Percentiles rank a stretch among this genome's conserved stretches.
Conservation (phyloP, 345 rosid species). For the Combretum micranthum region DNA sequence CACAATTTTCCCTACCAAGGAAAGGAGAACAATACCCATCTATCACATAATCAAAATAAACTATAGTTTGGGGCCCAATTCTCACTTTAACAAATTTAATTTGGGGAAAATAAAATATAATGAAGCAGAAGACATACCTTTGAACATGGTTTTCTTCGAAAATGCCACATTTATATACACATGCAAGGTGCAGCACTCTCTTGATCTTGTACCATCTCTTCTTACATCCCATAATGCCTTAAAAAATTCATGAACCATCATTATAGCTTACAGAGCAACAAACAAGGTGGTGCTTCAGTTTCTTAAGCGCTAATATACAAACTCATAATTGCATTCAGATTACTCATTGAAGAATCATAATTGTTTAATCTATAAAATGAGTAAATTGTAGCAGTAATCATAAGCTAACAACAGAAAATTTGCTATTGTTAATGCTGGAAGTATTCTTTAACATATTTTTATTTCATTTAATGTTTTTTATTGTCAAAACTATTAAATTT, state of each 20-base stretch:
- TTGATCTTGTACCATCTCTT: constrained; percentile 39
- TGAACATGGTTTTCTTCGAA: constrained; percentile 82
- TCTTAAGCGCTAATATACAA: too few species aligned
- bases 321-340: too few species aligned
- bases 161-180: constrained; percentile 76
- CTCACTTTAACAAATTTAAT: not conserved
- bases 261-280: not conserved
- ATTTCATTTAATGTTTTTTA: too few species aligned
- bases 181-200: constrained; percentile 58
- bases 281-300: not conserved
- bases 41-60: not conserved
- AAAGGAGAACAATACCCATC: not conserved
- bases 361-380: too few species aligned
- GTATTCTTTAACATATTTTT: too few species aligned
- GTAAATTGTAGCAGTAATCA: too few species aligned
- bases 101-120: not conserved
- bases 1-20: constrained; percentile 67
- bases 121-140: constrained; percentile 44
- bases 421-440: too few species aligned
- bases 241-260: constrained; percentile 5
- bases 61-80: not conserved
- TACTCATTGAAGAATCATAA: too few species aligned
- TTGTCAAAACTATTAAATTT: too few species aligned
- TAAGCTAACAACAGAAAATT: too few species aligned
- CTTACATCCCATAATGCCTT: constrained; percentile 83